Conservation (phyloP, 805 yeast genomes). For the Teunomyces cretensis region DNA sequence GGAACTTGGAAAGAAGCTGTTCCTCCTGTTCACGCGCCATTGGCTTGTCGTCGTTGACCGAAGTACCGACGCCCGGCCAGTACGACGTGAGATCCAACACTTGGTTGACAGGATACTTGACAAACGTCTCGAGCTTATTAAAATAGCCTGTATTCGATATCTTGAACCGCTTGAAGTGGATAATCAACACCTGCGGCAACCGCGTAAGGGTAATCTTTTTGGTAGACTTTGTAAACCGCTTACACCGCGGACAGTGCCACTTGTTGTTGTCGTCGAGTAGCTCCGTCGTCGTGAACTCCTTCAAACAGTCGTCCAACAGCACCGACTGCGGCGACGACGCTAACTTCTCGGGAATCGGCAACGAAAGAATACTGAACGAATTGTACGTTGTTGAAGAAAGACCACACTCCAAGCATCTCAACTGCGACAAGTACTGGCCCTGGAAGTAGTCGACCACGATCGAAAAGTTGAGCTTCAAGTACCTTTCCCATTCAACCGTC, state of each 20-base stretch:
- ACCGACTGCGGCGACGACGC: constrained; percentile 23
- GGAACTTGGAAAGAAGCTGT: constrained; percentile 49
- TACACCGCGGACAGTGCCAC: constrained; percentile 84
- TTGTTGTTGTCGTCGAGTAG: constrained; percentile 71
- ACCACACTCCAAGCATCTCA: constrained; percentile 70
- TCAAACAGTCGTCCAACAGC: constrained; percentile 63
- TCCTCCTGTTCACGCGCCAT: constrained; percentile 44
- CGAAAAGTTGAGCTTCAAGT: constrained; percentile 75
- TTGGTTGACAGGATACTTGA: constrained; percentile 61
- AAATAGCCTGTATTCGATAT: constrained; percentile 43
- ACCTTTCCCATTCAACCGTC: constrained; percentile 89
- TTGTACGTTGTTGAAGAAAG: constrained; percentile 83
- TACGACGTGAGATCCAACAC: constrained; percentile 63
- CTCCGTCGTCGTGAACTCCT: constrained; percentile 75
- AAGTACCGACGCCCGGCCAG: constrained; percentile 60
- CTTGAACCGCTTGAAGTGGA: constrained; percentile 82
- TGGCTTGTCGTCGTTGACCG: constrained; percentile 14
- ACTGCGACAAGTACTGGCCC: constrained; percentile 83
- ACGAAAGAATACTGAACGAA: constrained; percentile 72
- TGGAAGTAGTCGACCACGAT: constrained; percentile 78
- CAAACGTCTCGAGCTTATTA: constrained; percentile 61
- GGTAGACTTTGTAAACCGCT: constrained; percentile 57
- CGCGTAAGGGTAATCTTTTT: constrained; percentile 74
- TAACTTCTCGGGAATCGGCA: constrained; percentile 67
- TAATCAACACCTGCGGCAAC: constrained; percentile 73